phyloP scores from a whole-genome alignment of 2,329 filamentous ascomycete genomes.

The Cladorrhinum sp. region DNA sequence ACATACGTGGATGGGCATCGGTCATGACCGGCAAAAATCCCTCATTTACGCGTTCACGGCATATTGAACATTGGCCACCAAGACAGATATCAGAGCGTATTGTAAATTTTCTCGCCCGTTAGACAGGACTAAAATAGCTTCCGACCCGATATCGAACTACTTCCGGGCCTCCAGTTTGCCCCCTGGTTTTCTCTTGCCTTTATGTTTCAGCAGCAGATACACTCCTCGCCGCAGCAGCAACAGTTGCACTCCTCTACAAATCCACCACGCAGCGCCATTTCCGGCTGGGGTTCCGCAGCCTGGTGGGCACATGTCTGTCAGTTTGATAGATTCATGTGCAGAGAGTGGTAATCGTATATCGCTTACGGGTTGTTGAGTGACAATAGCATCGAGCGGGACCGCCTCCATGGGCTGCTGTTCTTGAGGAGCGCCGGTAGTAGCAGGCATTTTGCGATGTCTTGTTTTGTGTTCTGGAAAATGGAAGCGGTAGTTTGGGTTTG shows the following conservation, averaged over 20 bases:
- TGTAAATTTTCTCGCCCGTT: no score
- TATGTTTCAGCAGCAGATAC: conserved; percentile 27
- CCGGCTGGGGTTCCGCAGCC: conserved; percentile 29
- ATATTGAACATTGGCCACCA: no score
- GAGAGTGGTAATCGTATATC: not conserved
- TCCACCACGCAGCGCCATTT: conserved; percentile 31
- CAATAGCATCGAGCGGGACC: conserved; percentile 19
- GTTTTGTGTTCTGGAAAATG: not conserved
- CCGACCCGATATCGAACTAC: not conserved
- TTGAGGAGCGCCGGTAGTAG: conserved; percentile 23
- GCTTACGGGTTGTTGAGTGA: conserved; percentile 34
- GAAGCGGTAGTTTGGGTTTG: not conserved
- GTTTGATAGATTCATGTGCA: not conserved
- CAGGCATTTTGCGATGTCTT: conserved; percentile 29
- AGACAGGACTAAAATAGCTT: not conserved
- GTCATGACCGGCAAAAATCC: no score
- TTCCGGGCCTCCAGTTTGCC: not conserved
- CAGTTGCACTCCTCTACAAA: conserved; percentile 34
- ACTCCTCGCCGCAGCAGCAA: conserved; percentile 32
- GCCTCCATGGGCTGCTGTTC: conserved; percentile 34
- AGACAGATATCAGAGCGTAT: no score
- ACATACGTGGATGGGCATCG: not conserved
- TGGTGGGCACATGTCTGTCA: conserved; percentile 6
- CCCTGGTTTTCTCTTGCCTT: not conserved
- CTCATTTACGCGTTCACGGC: no score